Evolutionary conservation across 1,139 yeast species (phyloP), one percentile per base, ranked within the genome.

Genomic region (Pichia sp.): DNA sequence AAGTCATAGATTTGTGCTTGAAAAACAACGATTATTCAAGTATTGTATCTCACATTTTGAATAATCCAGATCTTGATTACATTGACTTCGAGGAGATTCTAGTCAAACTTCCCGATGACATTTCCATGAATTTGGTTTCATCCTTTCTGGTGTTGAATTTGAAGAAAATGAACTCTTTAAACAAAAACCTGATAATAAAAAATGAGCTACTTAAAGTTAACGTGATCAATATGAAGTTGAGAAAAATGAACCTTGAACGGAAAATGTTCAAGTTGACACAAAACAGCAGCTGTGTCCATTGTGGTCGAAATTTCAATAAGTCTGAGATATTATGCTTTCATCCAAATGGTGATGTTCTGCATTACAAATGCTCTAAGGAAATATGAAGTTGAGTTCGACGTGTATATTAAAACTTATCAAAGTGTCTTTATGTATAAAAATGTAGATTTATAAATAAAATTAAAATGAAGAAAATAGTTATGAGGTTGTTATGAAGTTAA

Each of bases 331-430:
- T 85, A 41, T 74, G 83, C 28, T 77, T 77, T 13, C 74, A 75
- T 37, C 78, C 78, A 1, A 71, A 74, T 49, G 76, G 76, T n/a
- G 68, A 70, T 10, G 74, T 84, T 4, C 80, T 84, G 2, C 96
- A 88, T 64, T 88, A 83, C 63, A 89, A 88, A 1, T 87, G 96
- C 58, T 66, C 55, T 7, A 55, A 53, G 22, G 44, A 30, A n/a
- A 2, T 22, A 22, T 51, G 26, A 44, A 42, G 18, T 26, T 30
- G 44, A 31, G 26, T 36, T n/a, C 22, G 8, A 25, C 28, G 9
- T 25, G 28, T 25, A n/a, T 30, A 13, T 39, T 44, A 25, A 26
- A 25, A 21, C 21, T 13, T 21, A 1, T 41, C 23, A 13, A 21
- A 22, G 9, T 19, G n/a, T 18, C 5, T 12, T 16, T 21, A 23